A percentile compares a stretch with the other conserved stretches of the same genome.
These are phyloP conservation scores for Phytophthora aleatoria DNA, from an alignment of 352 stramenopile genomes.

Conservation along the genomic window DNA sequence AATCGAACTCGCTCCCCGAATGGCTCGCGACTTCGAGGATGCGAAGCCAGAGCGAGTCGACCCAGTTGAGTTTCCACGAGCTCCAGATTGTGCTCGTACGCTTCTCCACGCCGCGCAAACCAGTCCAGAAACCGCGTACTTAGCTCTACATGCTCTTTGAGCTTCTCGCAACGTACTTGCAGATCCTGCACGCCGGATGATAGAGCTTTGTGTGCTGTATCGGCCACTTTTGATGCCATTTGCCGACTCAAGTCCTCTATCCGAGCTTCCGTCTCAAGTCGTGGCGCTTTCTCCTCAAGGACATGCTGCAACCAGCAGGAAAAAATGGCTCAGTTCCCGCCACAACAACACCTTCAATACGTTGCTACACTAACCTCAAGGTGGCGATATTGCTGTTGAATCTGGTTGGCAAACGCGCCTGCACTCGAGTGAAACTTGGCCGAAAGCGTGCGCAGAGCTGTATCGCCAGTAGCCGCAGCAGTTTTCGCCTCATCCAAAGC, in stretches of 20 bases:
- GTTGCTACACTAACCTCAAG: slow-evolving; percentile 33
- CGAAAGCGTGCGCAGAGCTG: slow-evolving; percentile 36
- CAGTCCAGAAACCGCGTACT: slow-evolving; percentile 76
- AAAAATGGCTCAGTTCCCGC: not conserved
- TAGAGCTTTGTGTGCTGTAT: slow-evolving; percentile 20
- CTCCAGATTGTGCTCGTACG: slow-evolving; percentile 75
- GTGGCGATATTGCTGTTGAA: slow-evolving; percentile 35
- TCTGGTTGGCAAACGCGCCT: slow-evolving; percentile 22
- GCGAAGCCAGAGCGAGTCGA: slow-evolving; percentile 43
- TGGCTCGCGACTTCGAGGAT: slow-evolving; percentile 47
- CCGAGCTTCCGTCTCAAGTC: slow-evolving; percentile 19
- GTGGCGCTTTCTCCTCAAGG: slow-evolving; percentile 28
- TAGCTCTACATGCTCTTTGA: slow-evolving; percentile 53
- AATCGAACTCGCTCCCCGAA: slow-evolving; percentile 57
- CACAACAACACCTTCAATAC: not conserved
- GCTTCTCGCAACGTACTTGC: slow-evolving; percentile 25
- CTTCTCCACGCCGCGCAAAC: slow-evolving; percentile 69
- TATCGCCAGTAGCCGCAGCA: slow-evolving; percentile 26
- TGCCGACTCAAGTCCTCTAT: slow-evolving; percentile 20
- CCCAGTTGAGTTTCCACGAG: slow-evolving; percentile 70
- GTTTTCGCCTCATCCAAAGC: slow-evolving; percentile 22
- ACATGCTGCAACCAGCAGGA: slow-evolving; percentile 12
- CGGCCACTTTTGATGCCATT: slow-evolving; percentile 24
- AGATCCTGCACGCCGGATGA: slow-evolving; percentile 21
- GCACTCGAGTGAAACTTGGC: slow-evolving; percentile 42